A percentile compares a stretch with the other conserved stretches of the same genome.
phyloP scores from a whole-genome alignment of 2,329 filamentous ascomycete species.

The Pyrenochaeta sp. region DNA sequence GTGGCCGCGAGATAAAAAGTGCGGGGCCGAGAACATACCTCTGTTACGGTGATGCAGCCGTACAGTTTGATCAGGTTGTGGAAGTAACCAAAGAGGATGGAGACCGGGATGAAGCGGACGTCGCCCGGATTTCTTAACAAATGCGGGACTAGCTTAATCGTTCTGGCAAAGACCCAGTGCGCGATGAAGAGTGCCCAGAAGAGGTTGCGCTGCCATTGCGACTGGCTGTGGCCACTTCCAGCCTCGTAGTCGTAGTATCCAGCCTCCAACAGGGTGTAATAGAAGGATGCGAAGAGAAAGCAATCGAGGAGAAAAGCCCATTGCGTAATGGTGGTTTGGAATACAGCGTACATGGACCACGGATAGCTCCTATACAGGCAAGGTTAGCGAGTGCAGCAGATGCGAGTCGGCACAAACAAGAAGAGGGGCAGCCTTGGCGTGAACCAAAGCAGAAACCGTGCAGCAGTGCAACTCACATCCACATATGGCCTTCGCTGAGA shows the following conservation, averaged over 20 bases:
- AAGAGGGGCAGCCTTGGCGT: conserved; percentile 42
- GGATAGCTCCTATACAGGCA: conserved; percentile 73
- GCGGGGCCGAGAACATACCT: conserved; percentile 38
- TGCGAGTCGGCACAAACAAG: conserved; percentile 26
- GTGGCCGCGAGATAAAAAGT: conserved; percentile 28
- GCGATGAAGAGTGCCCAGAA: conserved; percentile 44
- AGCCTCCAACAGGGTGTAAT: conserved; percentile 38
- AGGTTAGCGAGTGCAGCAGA: conserved; percentile 33
- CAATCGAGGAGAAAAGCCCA: conserved; percentile 82
- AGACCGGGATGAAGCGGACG: conserved; percentile 80
- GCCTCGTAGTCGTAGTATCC: conserved; percentile 36
- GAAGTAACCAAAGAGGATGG: conserved; percentile 89
- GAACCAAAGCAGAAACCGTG: conserved; percentile 30
- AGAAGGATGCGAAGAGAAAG: conserved; percentile 40
- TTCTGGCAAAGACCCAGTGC: conserved; percentile 78
- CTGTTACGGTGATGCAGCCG: conserved; percentile 73
- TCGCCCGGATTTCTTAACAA: conserved; percentile 86
- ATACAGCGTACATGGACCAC: conserved; percentile 93
- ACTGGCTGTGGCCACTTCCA: conserved; percentile 20
- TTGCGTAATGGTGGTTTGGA: conserved; percentile 90
- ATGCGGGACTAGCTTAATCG: conserved; percentile 87
- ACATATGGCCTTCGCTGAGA: conserved; percentile 82
- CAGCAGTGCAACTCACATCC: conserved; percentile 70
- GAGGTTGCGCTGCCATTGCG: conserved; percentile 32
- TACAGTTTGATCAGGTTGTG: conserved; percentile 93